Evolutionary conservation across 1,284 basidiomycete species (phyloP), one percentile per base, ranked within the genome.

Genomic region (Trichosporon sp.): DNA sequence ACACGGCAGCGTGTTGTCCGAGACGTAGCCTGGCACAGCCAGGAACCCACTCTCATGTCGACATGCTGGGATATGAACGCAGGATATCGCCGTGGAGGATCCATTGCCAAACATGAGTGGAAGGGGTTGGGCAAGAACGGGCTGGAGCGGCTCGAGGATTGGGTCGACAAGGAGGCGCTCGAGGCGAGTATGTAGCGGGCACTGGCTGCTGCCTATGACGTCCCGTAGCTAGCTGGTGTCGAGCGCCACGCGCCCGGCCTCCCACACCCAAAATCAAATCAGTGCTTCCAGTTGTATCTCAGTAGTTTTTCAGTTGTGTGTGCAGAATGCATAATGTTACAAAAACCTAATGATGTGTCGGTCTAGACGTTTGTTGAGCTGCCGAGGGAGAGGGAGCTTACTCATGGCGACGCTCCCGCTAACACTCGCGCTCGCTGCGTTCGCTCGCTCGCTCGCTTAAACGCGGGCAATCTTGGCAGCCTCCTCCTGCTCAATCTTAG

Each of bases 51-150:
- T 21, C 81, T 99, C 69, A 92, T 98, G 90, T 94, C 91, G 72
- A 93, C 93, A 2, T 93, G 90, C 4, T 98, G 96, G 95, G 90
- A 92, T 66, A 87, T 87, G 32, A 86, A 86, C 32, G 78, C 79
- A 1, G 73, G 66, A 26, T 85, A 86, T 16, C 86, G 86, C 59
- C 87, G 89, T 6, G 83, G 82, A 5, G 94, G 93, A 54, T 88
- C 89, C 56, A 88, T 98, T 31, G 94, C 94, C 3, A 88, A 91
- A 74, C 95, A 98, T 78, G 92, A 97, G 84, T 98, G 94, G 93
- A 96, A 95, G 83, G 93, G 93, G 1, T 85, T 94, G 66, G 88
- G 88, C 1, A 96, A 94, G 82, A 88, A 90, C 82, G 85, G 85
- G 0, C 71, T 85, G 68, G 83, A 84, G 2, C 85, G 84, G 4